Evolutionary conservation across 306 rosid species (phyloP), one percentile per base, ranked within the genome.

Genomic region (Ziziphus jujuba): DNA sequence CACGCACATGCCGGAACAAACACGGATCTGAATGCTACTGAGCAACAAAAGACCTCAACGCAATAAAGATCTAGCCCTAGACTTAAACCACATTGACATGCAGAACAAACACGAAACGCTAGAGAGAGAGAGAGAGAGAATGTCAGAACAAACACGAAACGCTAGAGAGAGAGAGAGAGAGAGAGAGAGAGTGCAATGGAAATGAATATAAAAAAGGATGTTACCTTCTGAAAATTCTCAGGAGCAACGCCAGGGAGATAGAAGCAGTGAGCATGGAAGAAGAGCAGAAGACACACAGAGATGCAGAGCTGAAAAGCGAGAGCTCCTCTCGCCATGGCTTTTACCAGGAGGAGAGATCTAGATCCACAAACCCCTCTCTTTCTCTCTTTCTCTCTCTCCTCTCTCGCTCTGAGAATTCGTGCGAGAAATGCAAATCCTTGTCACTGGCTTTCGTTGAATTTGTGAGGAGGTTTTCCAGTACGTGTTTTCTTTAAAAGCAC

Each of bases 191-290:
- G n/a, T n/a, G n/a, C n/a, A n/a, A n/a, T n/a, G n/a, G n/a, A n/a
- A n/a, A n/a, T n/a, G n/a, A 65, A 63, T 9, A 73, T 38, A 16
- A 38, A 53, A n/a, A 57, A 1, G 23, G 5, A 50, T 17, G 69
- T n/a, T 36, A 91, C 97, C 83, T 80, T 75, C 51, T 61, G 72
- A 65, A 91, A 91, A 76, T 85, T 95, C 59, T 84, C 83, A 24
- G 97, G 97, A 31, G 92, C 89, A 22, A 91, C 97, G 61, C 91
- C 97, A 24, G 90, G 95, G 45, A 91, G 97, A 76, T 91, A 85
- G 74, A 87, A 91, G 74, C 82, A 82, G 31, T 66, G 74, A 73
- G 60, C 75, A 53, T 60, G 84, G 9, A 79, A 65, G 70, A 77
- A 50, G 65, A 91, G 73, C 28, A 81, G 63, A 61, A 88, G 33